These are phyloP conservation scores for Phytophthora foliorum DNA, from an alignment of 352 stramenopile species.

Conservation along the genomic window DNA sequence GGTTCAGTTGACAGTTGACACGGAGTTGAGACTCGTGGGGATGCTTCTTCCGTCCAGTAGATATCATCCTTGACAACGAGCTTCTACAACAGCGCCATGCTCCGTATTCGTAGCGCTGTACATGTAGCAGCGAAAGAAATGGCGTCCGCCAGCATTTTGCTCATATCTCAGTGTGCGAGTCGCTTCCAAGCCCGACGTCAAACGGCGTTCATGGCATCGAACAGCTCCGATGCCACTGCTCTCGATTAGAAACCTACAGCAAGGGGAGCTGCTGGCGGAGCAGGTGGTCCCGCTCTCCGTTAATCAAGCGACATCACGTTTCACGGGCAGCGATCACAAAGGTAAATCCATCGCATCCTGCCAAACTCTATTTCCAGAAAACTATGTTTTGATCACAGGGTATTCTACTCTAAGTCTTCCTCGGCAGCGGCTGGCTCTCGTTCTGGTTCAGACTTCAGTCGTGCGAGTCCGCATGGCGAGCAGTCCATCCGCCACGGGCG, in stretches of 20 bases:
- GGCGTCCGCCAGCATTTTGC: no score
- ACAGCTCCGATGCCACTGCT: background rate
- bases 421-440: conserved; percentile 17
- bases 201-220: conserved; percentile 16
- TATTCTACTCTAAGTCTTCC: conserved; percentile 10
- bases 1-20: conserved; percentile 1
- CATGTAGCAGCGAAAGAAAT: no score
- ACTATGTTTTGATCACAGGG: background rate
- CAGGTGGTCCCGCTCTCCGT: conserved; percentile 13
- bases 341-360: background rate
- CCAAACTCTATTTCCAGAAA: background rate
- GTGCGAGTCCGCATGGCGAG: conserved; percentile 18
- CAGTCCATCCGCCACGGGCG: background rate
- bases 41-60: conserved; percentile 1
- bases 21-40: no score
- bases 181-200: background rate
- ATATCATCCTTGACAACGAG: background rate
- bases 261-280: conserved; percentile 6
- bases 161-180: background rate
- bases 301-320: conserved; percentile 12
- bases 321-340: background rate
- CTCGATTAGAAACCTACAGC: background rate
- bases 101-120: no score
- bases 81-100: background rate
- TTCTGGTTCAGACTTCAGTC: conserved; percentile 14